Conservation (phyloP, 2,329 filamentous ascomycete species). For the Harringtonia lauricola region DNA sequence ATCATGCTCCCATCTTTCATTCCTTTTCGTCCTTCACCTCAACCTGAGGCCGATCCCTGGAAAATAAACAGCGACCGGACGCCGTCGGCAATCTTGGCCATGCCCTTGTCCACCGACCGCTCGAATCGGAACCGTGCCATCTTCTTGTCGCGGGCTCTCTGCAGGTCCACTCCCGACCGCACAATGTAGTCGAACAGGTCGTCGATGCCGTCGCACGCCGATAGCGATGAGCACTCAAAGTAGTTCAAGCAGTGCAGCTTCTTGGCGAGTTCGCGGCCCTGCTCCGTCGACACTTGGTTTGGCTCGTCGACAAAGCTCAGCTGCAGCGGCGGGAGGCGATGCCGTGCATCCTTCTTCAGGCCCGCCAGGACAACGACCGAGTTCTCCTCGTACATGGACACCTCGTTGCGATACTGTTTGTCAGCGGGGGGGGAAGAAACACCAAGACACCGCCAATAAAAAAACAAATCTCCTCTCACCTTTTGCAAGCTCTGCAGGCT, state of each 20-base stretch:
- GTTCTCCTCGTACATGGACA: conserved; percentile 12
- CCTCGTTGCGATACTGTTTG: conserved; percentile 11
- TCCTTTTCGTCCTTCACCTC: too few relatives aligned
- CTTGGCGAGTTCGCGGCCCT: conserved; percentile 5
- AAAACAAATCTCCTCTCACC: conserved; percentile 4
- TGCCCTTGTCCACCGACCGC: conserved; percentile 10
- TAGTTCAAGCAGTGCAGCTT: conserved; percentile 9
- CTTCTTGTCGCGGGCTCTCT: conserved; percentile 7
- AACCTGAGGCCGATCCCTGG: too few relatives aligned
- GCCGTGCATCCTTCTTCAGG: conserved; percentile 13
- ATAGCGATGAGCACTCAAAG: conserved; percentile 14
- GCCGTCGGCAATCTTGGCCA: conserved; percentile 9
- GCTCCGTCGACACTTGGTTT: conserved; percentile 5
- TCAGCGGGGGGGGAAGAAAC: too few relatives aligned
- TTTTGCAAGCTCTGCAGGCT: conserved; percentile 8
- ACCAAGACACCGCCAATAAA: too few relatives aligned
- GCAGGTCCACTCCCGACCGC: conserved; percentile 8
- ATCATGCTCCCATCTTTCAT: too few relatives aligned
- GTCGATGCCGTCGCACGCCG: conserved; percentile 9
- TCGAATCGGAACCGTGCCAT: conserved; percentile 10
- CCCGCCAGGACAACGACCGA: conserved; percentile 12
- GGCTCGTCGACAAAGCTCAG: conserved; percentile 11
- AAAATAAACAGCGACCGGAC: conserved; percentile 9
- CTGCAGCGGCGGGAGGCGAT: conserved; percentile 9
- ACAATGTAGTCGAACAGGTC: conserved; percentile 11